phyloP scores from a whole-genome alignment of 495 filamentous ascomycete species.

The Neurospora sp. region DNA sequence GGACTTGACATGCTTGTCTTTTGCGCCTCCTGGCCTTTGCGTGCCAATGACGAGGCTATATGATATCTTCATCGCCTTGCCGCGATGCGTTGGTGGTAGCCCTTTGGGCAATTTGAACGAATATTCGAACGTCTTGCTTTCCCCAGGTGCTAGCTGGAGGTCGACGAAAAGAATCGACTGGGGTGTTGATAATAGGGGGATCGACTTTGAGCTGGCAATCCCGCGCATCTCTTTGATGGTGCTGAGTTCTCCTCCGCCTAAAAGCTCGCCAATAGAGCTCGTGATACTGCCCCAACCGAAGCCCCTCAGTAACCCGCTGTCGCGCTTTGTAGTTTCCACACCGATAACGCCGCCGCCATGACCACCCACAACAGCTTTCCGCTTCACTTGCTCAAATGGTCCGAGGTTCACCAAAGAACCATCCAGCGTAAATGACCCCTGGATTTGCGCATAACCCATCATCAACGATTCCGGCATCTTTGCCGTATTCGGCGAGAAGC shows the following conservation, averaged over 20 bases:
- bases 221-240: slow-evolving; percentile 91
- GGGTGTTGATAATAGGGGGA: slow-evolving; percentile 87
- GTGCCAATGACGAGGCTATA: slow-evolving; percentile 91
- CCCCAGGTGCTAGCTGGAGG: slow-evolving; percentile 73
- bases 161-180: slow-evolving; percentile 96
- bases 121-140: slow-evolving; percentile 80
- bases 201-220: slow-evolving; percentile 62
- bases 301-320: slow-evolving; percentile 69
- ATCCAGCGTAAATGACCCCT: slow-evolving; percentile 83
- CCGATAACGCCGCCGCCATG: slow-evolving; percentile 78
- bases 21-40: slow-evolving; percentile 66
- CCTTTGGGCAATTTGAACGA: slow-evolving; percentile 75
- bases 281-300: slow-evolving; percentile 86
- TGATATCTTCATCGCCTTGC: slow-evolving; percentile 85
- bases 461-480: slow-evolving; percentile 65
- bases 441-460: slow-evolving; percentile 97
- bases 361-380: slow-evolving; percentile 81
- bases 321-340: slow-evolving; percentile 62
- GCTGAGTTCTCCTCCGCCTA: slow-evolving; percentile 77
- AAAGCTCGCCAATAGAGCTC: slow-evolving; percentile 74
- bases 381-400: slow-evolving; percentile 89
- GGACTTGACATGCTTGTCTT: slow-evolving; percentile 76
- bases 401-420: slow-evolving; percentile 82
- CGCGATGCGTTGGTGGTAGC: slow-evolving; percentile 80
- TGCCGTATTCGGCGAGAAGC: slow-evolving; percentile 36